These are phyloP conservation scores for Garcileccinum viscosum DNA, from an alignment of 1,284 basidiomycete genomes.

Conservation along the genomic window DNA sequence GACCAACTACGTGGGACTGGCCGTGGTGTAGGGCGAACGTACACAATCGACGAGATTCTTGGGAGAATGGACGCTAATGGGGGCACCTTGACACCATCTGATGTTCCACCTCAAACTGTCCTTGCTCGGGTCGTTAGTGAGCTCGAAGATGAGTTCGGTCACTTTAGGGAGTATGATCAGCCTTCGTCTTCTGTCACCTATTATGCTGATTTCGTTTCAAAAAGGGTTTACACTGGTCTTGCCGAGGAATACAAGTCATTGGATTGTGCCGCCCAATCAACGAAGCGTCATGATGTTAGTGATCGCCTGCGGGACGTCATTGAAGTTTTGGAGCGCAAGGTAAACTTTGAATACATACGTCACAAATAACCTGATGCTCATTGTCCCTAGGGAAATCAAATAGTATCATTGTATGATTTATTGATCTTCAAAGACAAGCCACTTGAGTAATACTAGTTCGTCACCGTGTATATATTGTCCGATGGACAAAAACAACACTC, in stretches of 20 bases:
- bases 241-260: slow-evolving; percentile 90
- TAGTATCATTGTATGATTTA: slow-evolving; percentile 82
- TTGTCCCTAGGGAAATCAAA: slow-evolving; percentile 78
- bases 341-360: slow-evolving; percentile 36
- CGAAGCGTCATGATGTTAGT: slow-evolving; percentile 81
- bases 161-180: slow-evolving; percentile 79
- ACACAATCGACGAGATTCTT: slow-evolving; percentile 34
- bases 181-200: slow-evolving; percentile 1
- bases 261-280: slow-evolving; percentile 80
- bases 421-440: slow-evolving; percentile 76
- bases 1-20: slow-evolving; percentile 4
- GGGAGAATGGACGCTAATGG: slow-evolving; percentile 36
- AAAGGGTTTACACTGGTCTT: slow-evolving; percentile 84
- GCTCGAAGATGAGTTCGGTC: slow-evolving; percentile 88
- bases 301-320: slow-evolving; percentile 89
- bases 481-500: background rate
- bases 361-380: slow-evolving; percentile 5
- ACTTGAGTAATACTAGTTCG: slow-evolving; percentile 16
- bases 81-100: slow-evolving; percentile 26
- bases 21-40: slow-evolving; percentile 9
- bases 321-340: slow-evolving; percentile 87
- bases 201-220: slow-evolving; percentile 13
- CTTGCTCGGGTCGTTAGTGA: slow-evolving; percentile 80
- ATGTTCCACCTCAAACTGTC: slow-evolving; percentile 81
- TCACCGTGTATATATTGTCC: slow-evolving; percentile 6